Percentiles rank a stretch among this genome's conserved stretches.
These are phyloP conservation scores for Kuraishia cidri DNA, from an alignment of 805 yeast species.

Conservation along the genomic window DNA sequence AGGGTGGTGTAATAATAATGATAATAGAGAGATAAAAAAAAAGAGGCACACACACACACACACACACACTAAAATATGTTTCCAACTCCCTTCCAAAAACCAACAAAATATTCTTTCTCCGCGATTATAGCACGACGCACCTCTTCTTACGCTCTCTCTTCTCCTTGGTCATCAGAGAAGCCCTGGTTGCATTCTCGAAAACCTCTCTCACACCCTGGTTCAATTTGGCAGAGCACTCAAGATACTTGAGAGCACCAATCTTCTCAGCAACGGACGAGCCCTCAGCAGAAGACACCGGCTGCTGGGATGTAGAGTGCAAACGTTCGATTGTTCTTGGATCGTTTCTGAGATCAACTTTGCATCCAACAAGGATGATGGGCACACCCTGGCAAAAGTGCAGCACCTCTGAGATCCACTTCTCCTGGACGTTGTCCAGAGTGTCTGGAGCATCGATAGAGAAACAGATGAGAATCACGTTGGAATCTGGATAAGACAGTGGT, in stretches of 20 bases:
- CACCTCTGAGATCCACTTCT: slow-evolving; percentile 93
- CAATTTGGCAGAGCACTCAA: slow-evolving; percentile 89
- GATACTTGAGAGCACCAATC: slow-evolving; percentile 79
- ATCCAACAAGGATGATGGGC: slow-evolving; percentile 87
- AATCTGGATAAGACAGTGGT: slow-evolving; percentile 87
- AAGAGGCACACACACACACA: too few species aligned
- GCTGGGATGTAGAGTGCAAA: slow-evolving; percentile 65
- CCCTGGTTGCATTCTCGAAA: slow-evolving; percentile 87
- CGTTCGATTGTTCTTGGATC: slow-evolving; percentile 72
- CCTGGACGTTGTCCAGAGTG: slow-evolving; percentile 88
- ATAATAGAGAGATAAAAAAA: slow-evolving; percentile 1
- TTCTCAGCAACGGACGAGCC: slow-evolving; percentile 84
- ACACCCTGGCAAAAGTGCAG: slow-evolving; percentile 91
- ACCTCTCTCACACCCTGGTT: slow-evolving; percentile 91
- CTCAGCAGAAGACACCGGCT: slow-evolving; percentile 74
- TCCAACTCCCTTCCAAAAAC: too few species aligned
- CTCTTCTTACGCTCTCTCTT: slow-evolving; percentile 50
- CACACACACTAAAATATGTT: too few species aligned
- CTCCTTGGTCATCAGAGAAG: slow-evolving; percentile 67
- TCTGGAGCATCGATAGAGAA: slow-evolving; percentile 88
- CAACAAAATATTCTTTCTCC: too few species aligned
- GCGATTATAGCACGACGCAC: slow-evolving; percentile 55
- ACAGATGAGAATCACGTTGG: slow-evolving; percentile 86
- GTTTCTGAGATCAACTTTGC: slow-evolving; percentile 83
- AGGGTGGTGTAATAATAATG: not conserved